phyloP scores from a whole-genome alignment of 179 eudicot species.

The Nepenthes alata region DNA sequence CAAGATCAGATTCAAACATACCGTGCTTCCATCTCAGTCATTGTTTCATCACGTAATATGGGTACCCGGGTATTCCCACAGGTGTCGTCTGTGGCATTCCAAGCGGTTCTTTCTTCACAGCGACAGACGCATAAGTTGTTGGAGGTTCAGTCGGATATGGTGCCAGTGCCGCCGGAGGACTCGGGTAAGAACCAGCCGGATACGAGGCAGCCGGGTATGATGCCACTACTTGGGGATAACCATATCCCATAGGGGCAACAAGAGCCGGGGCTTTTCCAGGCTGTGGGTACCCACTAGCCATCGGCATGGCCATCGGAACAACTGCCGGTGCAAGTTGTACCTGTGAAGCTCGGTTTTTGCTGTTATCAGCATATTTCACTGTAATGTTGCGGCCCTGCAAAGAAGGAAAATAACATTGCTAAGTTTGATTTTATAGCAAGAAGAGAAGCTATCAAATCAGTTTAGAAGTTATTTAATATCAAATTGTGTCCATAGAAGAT shows the following conservation, averaged over 20 bases:
- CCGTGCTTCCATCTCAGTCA: slow-evolving; percentile 5
- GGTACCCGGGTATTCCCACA: slow-evolving; percentile 18
- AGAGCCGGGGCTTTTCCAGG: slow-evolving; percentile 21
- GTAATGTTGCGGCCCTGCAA: slow-evolving; percentile 42
- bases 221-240: slow-evolving; percentile 24
- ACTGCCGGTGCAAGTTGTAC: slow-evolving; percentile 23
- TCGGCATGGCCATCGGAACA: slow-evolving; percentile 21
- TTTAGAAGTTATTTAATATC: too few species aligned
- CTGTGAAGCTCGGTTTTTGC: slow-evolving; percentile 21
- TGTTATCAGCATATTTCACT: slow-evolving; percentile 47
- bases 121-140: slow-evolving; percentile 19
- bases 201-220: slow-evolving; percentile 20
- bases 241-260: slow-evolving; percentile 22
- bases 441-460: too few species aligned
- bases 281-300: slow-evolving; percentile 24
- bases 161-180: slow-evolving; percentile 21
- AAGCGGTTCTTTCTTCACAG: slow-evolving; percentile 17
- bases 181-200: slow-evolving; percentile 7
- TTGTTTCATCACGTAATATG: slow-evolving; percentile 30
- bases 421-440: too few species aligned
- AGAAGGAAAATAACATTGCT: neutral
- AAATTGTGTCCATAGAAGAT: too few species aligned
- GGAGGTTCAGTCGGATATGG: slow-evolving; percentile 29
- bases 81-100: slow-evolving; percentile 23
- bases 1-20: too few species aligned